Percentiles rank a stretch among this genome's conserved stretches.
Conservation (phyloP, 75 land plant species). For the Pseudotsuga menziesii region DNA sequence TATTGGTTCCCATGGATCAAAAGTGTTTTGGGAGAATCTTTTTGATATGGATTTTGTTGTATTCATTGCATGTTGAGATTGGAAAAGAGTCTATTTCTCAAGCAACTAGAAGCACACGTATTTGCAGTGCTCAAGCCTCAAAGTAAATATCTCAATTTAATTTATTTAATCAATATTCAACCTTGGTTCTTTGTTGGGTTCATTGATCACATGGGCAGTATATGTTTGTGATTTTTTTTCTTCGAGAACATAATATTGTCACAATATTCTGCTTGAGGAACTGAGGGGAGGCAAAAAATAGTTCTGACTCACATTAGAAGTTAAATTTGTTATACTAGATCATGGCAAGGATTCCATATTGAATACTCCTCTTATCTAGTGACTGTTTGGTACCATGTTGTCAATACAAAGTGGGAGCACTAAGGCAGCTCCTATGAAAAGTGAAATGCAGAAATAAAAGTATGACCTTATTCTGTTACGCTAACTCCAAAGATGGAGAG, state of each 20-base stretch:
- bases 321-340: no score
- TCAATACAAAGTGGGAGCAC: no score
- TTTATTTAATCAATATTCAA: background rate
- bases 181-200: background rate
- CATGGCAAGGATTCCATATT: no score
- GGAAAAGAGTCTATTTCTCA: background rate
- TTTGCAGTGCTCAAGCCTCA: background rate
- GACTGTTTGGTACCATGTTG: background rate
- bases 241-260: no score
- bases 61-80: background rate
- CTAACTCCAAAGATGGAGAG: no score
- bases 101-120: background rate
- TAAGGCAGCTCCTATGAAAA: no score
- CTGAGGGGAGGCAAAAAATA: no score
- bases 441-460: no score
- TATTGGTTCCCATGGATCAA: no score
- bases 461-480: no score
- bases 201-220: background rate
- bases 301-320: no score
- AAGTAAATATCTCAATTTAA: background rate
- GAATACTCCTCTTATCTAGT: background rate
- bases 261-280: no score
- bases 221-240: background rate
- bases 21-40: background rate
- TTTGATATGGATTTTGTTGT: background rate